phyloP scores from a whole-genome alignment of 768 basidiomycete species.

The Lentinula lateritia region DNA sequence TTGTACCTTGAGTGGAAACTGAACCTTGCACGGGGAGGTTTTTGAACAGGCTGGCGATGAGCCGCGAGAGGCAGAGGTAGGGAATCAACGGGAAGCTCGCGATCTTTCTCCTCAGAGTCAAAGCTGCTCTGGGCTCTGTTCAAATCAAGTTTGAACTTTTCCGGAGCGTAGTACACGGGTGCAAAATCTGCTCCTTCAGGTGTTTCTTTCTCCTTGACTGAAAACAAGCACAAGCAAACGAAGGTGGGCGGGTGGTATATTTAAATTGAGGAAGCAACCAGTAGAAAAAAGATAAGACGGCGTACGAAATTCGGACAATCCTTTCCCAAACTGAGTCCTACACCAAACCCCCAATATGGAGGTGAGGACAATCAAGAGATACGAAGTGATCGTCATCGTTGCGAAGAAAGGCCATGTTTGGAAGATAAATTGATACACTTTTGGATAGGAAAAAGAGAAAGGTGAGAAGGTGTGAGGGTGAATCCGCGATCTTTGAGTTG shows the following conservation, averaged over 20 bases:
- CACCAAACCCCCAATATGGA: conserved; percentile 42
- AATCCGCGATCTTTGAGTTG: not conserved
- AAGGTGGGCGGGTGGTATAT: not conserved
- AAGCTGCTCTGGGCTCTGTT: conserved; percentile 13
- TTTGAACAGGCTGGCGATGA: not conserved
- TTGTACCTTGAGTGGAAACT: conserved; percentile 1
- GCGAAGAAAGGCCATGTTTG: conserved; percentile 43
- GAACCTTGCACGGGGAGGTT: not conserved
- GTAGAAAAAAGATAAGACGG: not conserved
- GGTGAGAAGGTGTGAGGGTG: not conserved
- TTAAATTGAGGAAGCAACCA: not conserved
- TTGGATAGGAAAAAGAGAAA: not conserved
- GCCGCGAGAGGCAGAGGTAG: not conserved
- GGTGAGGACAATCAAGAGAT: conserved; percentile 34
- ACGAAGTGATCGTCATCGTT: conserved; percentile 30
- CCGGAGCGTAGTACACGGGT: conserved; percentile 29
- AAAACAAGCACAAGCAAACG: not conserved
- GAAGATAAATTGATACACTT: conserved; percentile 40
- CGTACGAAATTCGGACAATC: conserved; percentile 48
- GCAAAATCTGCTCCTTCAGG: conserved; percentile 40
- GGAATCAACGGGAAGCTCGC: not conserved
- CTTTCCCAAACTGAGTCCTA: conserved; percentile 49
- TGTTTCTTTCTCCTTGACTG: conserved; percentile 32
- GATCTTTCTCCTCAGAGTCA: not conserved
- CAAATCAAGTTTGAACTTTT: not conserved